Base-by-base conservation (phyloP, 2,329 filamentous ascomycete genomes). In the Raffaelea albimanens region DNA sequence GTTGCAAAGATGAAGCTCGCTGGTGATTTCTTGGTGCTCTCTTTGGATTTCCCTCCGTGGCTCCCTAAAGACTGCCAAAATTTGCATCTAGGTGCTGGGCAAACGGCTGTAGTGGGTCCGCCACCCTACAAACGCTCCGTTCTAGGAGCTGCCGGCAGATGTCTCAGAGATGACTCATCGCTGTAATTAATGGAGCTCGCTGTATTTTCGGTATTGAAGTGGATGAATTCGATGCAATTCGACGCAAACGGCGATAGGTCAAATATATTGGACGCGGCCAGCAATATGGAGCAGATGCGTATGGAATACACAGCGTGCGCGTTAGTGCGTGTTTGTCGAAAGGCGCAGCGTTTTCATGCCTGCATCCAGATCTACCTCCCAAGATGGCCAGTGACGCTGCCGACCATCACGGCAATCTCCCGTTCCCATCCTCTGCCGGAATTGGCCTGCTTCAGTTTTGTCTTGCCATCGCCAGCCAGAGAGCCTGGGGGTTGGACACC, bases 321-420 rank as follows among this genome's bases (percentile, higher is more conserved):
- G 25, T 29, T 29, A 7, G 25, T 29, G 25, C 13, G 25, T 7
- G 25, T 7, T 13, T 7, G 25, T 29, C 25, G 25, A 7, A 13
- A 29, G 25, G 25, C 25, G n/a, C n/a, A n/a, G n/a, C 25, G 13
- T 29, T 29, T 38, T 8, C 5, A 38, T 19, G 34, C 14, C 20
- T 29, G 25, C 7, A 19, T 5, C 3, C 20, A 9, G 19, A 9
- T 19, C 43, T 29, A 71, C 52, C 72, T 65, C 11, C 71, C 68
- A 4, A 80, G 57, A 50, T 74, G 74, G 43, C 75, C 76, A 36
- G 89, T 73, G 5, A 96, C 80, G 57, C 87, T 87, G 45, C 86
- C 84, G 39, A 95, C 85, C 91, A 97, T 96, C 43, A 97, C 90
- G 2, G 90, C 89, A 43, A 90, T 84, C 67, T 97, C 93, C 36